Percentiles rank a stretch among this genome's conserved stretches.
Evolutionary conservation across 345 rosid species (phyloP).

Genomic region (Noccaea caerulescens): DNA sequence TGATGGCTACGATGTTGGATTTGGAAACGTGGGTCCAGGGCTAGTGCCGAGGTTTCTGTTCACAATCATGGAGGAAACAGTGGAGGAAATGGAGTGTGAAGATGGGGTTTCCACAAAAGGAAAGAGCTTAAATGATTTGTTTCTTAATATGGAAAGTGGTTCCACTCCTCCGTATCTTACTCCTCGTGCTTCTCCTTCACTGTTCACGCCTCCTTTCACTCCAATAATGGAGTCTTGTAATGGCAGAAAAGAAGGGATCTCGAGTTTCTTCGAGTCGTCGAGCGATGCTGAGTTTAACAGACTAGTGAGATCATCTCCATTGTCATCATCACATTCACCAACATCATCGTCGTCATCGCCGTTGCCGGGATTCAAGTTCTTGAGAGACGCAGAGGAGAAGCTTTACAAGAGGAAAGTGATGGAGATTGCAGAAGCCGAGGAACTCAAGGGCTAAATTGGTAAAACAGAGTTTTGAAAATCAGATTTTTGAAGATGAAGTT

Average conservation of each 20-base stretch:
- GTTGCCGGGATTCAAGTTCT: conserved; percentile 87
- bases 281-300: conserved; percentile 78
- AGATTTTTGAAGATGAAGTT: conserved; percentile 7
- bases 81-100: conserved; percentile 84
- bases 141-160: conserved; percentile 60
- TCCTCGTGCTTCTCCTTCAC: conserved; percentile 86
- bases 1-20: conserved; percentile 16
- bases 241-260: conserved; percentile 50
- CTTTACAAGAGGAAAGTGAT: conserved; percentile 48
- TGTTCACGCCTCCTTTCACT: conserved; percentile 90
- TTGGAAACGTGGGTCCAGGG: conserved; percentile 54
- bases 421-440: conserved; percentile 49
- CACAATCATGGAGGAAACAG: conserved; percentile 90
- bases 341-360: conserved; percentile 77
- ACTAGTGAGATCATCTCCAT: conserved; percentile 69
- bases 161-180: conserved; percentile 85
- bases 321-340: conserved; percentile 79
- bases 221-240: conserved; percentile 51
- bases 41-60: conserved; percentile 74
- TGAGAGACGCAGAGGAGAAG: conserved; percentile 96
- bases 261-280: conserved; percentile 61
- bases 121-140: conserved; percentile 75
- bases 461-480: background rate
- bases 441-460: conserved; percentile 16
- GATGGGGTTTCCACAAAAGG: conserved; percentile 63